Base-by-base conservation (phyloP, 345 rosid genomes). In the Hevea brasiliensis region DNA sequence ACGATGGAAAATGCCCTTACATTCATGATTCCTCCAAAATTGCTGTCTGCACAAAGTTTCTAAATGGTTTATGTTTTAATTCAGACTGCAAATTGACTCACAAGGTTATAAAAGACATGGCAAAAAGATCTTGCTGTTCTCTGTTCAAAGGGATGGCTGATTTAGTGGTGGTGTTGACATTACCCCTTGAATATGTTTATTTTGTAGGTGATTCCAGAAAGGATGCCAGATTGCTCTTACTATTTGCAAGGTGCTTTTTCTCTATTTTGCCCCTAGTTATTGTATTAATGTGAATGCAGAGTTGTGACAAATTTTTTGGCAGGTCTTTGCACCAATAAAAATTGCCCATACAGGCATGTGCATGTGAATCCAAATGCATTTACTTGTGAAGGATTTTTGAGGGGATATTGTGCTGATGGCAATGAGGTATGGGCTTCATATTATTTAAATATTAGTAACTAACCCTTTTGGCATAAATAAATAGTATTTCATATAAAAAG, bases 211-310 rank as follows among this genome's bases (percentile, higher is more conserved):
- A 91, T 95, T 82, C 99, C 98, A 23, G 97, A 95, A 71, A 84
- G 98, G 80, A 95, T 95, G 99, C 99, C 96, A 9, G 99, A 92
- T 79, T 95, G 99, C 72, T 95, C 97, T 75, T 95, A 86, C 81
- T 95, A 84, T 85, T 64, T 89, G 85, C 99, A 89, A 92, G 99
- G 99, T 92, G 69, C 70, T 54, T 65, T 50, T 59, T 57, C 15
- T 73, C 35, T 66, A 4, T 60, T 74, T 18, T 69, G 67, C 50
- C 61, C 65, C 45, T 50, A 27, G 55, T 57, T 65, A 63, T 57
- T 63, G 23, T 47, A 58, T 23, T 54, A 61, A 48, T 15, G 18
- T 14, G 9, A 45, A 32, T 55, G 61, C 23, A 44, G 66, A 40
- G 68, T 61, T 71, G 77, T 79, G 53, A 81, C 42, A 41, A 37